Evolutionary conservation across 1,284 basidiomycete genomes (phyloP).

Genomic region (Omphalotus olearius): DNA sequence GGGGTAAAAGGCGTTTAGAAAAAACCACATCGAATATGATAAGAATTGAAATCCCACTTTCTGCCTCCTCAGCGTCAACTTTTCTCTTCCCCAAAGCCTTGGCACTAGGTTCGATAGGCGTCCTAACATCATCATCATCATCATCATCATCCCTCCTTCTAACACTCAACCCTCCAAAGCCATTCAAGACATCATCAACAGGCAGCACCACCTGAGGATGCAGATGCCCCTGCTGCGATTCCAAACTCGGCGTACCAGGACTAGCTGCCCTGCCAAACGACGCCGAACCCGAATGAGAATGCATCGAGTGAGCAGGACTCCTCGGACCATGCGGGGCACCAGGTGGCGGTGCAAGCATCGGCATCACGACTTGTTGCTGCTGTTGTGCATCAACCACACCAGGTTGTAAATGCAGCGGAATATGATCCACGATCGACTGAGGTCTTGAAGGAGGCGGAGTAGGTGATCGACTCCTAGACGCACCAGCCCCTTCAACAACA

Average conservation of each 20-base stretch:
- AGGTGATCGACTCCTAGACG: no score
- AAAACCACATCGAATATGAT: neutral
- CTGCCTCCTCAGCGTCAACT: constrained; percentile 46
- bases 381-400: neutral
- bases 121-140: constrained; percentile 25
- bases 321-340: constrained; percentile 67
- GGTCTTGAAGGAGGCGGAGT: neutral
- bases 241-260: constrained; percentile 23
- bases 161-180: neutral
- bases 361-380: neutral
- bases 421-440: constrained; percentile 1
- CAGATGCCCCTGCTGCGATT: neutral
- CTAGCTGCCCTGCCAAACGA: constrained; percentile 33
- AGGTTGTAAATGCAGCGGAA: constrained; percentile 4
- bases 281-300: constrained; percentile 33
- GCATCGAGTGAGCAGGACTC: constrained; percentile 39
- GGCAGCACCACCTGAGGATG: constrained; percentile 16
- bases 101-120: constrained; percentile 54
- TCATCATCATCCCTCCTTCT: constrained; percentile 3
- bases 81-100: constrained; percentile 79
- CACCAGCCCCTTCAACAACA: no score
- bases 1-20: neutral
- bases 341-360: constrained; percentile 48
- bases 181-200: neutral
- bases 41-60: constrained; percentile 34